A percentile compares a stretch with the other conserved stretches of the same genome.
Evolutionary conservation across 2,329 filamentous ascomycete species (phyloP).

Genomic region (Penicillium sp.): DNA sequence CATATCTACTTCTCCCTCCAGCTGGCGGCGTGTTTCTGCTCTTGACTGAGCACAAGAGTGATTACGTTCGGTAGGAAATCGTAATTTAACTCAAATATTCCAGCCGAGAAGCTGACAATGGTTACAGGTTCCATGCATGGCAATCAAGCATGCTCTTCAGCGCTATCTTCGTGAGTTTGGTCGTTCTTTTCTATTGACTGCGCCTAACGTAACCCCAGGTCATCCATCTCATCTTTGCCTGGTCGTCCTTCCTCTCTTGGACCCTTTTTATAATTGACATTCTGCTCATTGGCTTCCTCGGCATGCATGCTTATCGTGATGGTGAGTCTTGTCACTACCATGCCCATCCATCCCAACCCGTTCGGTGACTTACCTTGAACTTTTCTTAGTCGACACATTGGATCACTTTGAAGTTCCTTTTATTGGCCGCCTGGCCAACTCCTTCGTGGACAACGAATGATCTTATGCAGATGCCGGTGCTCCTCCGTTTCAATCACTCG

Average conservation of each 20-base stretch:
- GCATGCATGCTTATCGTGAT: constrained; percentile 80
- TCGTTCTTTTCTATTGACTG: no score
- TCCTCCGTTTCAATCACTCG: neutral
- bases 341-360: neutral
- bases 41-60: constrained; percentile 88
- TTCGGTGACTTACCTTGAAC: constrained; percentile 19
- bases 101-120: neutral
- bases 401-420: constrained; percentile 82
- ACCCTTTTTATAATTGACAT: constrained; percentile 78
- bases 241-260: constrained; percentile 84
- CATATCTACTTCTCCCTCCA: constrained; percentile 84
- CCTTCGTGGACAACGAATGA: constrained; percentile 86
- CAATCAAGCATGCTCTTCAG: constrained; percentile 86
- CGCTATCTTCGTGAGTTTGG: constrained; percentile 57
- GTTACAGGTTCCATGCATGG: constrained; percentile 87
- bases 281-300: constrained; percentile 74
- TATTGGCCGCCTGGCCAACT: constrained; percentile 82
- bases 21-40: constrained; percentile 82
- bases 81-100: neutral
- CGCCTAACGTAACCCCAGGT: constrained; percentile 55
- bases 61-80: constrained; percentile 79
- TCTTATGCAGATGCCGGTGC: neutral
- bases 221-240: constrained; percentile 82
- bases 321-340: constrained; percentile 55
- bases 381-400: constrained; percentile 60